Conservation (phyloP, 2,329 filamentous ascomycete genomes). For the Alternaria postmessia region DNA sequence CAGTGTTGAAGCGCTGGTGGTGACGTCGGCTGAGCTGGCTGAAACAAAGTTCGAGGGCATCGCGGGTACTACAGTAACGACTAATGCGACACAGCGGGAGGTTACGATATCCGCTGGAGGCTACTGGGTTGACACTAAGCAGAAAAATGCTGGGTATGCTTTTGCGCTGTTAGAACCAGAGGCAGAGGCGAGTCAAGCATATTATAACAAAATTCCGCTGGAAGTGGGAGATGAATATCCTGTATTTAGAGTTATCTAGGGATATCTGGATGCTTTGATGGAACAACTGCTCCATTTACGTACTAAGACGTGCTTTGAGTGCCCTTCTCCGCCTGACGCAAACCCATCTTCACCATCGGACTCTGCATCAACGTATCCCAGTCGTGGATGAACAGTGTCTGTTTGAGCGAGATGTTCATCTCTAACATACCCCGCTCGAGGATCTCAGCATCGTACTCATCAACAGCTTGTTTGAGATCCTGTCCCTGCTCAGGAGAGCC, state of each 20-base stretch:
- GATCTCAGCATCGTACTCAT: slow-evolving; percentile 41
- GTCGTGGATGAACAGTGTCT: slow-evolving; percentile 54
- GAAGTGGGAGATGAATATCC: not conserved
- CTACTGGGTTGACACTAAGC: not conserved
- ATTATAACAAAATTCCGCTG: not conserved
- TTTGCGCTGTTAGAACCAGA: not conserved
- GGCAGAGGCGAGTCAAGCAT: not conserved
- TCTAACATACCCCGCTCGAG: slow-evolving; percentile 55
- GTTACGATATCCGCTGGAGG: not conserved
- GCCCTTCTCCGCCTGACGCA: not conserved
- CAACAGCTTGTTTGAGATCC: slow-evolving; percentile 25
- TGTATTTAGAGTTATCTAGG: not conserved
- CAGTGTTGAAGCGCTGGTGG: slow-evolving; percentile 30
- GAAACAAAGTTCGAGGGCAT: not conserved
- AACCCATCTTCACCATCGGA: slow-evolving; percentile 39
- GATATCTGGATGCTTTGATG: too few relatives aligned
- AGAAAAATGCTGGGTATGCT: not conserved
- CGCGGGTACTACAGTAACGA: not conserved
- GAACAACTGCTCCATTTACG: not conserved
- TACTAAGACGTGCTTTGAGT: not conserved
- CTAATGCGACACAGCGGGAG: not conserved
- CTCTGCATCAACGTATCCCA: slow-evolving; percentile 39
- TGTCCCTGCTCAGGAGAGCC: slow-evolving; percentile 1
- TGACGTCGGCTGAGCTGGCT: slow-evolving; percentile 19
- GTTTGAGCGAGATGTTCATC: slow-evolving; percentile 51